Evolutionary conservation across 1,284 basidiomycete species (phyloP), one percentile per base, ranked within the genome.

Genomic region (Sporisorium exsertum): DNA sequence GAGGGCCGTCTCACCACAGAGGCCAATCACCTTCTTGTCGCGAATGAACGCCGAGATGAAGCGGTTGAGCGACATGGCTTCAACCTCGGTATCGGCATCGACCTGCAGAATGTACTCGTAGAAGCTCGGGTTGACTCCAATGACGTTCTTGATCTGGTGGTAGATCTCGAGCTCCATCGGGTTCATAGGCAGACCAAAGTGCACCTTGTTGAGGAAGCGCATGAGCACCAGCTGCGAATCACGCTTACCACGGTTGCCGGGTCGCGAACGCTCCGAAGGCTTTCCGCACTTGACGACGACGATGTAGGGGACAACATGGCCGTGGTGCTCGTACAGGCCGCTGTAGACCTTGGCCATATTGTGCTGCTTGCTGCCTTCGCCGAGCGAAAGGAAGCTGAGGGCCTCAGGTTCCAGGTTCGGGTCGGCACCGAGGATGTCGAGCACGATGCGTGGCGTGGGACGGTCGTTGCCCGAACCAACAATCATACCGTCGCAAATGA

Each of bases 291-390:
- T 99, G 87, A 93, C 95, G n/a, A 98, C 88, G 42, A 99, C 95
- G 66, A 98, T 88, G 84, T 97, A 98, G 46, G 95, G 96, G 0
- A 98, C 95, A 68, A 98, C 94, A 84, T 99, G 96, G 27, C 97
- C 96, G 45, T 92, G 89, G 77, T 91, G 92, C 86, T 98, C 95
- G 85, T 98, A 99, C 76, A 98, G 86, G 18, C 97, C 96, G 42
- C 94, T 96, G 87, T 97, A 99, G 6, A 99, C 91, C 88, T 99
- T 99, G 87, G 92, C 96, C 92, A 97, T 97, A 84, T 98, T 99
- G 85, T 97, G 93, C 87, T 98, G 95, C 86, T 94, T 94, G 52
- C 93, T 91, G 47, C 96, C 96, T 85, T 98, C 94, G 18, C 95
- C 96, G 52, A 99, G 89, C 16, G 93, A 94, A 52, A 94, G 88